These are phyloP conservation scores for Pyrenophora teres DNA, from an alignment of 2,329 filamentous ascomycete genomes.

Conservation along the genomic window DNA sequence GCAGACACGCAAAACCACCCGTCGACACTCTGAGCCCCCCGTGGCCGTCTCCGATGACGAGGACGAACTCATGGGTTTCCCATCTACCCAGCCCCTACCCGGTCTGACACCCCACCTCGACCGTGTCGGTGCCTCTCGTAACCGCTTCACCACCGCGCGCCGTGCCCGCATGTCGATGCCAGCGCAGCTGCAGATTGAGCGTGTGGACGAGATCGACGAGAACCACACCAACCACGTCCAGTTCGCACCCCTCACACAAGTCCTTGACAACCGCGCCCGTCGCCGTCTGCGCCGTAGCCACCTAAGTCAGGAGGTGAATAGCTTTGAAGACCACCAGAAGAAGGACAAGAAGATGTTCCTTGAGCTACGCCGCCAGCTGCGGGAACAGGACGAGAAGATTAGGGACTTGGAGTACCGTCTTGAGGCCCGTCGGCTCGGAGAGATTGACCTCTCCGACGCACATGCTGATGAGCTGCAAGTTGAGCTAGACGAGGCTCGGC, in stretches of 20 bases:
- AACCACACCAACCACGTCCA: constrained; percentile 33
- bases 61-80: constrained; percentile 23
- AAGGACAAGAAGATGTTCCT: constrained; percentile 46
- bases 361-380: constrained; percentile 45
- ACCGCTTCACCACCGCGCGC: constrained; percentile 32
- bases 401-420: constrained; percentile 46
- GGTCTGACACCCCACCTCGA: constrained; percentile 43
- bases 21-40: constrained; percentile 45
- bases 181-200: constrained; percentile 37
- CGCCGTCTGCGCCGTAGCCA: constrained; percentile 50
- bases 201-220: constrained; percentile 30
- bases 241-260: constrained; percentile 42
- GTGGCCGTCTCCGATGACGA: constrained; percentile 22
- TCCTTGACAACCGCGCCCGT: constrained; percentile 40
- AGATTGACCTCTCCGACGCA: constrained; percentile 47
- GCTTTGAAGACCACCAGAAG: constrained; percentile 45
- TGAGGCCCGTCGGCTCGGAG: constrained; percentile 43
- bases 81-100: constrained; percentile 33
- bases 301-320: constrained; percentile 49
- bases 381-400: constrained; percentile 44
- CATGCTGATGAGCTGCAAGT: constrained; percentile 40
- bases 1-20: constrained; percentile 25
- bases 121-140: constrained; percentile 33
- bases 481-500: constrained; percentile 40
- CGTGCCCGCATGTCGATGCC: constrained; percentile 45